Conservation (phyloP, 345 rosid genomes). For the Ceriops zippeliana region DNA sequence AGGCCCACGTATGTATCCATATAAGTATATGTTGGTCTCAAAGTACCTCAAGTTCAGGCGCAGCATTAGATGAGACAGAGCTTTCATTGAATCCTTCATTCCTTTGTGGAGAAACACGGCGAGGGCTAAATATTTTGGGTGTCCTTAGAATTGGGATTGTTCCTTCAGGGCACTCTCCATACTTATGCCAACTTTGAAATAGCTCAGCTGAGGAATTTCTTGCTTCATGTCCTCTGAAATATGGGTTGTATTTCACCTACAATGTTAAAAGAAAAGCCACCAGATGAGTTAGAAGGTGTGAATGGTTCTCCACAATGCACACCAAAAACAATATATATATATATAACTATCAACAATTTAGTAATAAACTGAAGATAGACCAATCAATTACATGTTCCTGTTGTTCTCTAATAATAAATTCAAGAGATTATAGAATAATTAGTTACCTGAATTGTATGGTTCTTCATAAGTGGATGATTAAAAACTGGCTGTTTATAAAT, state of each 20-base stretch:
- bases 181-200: too few species aligned
- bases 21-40: not conserved
- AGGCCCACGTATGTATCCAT: not conserved
- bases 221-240: not conserved
- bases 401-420: too few species aligned
- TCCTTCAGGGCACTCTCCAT: too few species aligned
- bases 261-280: not conserved
- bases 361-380: too few species aligned
- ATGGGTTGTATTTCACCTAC: too few species aligned
- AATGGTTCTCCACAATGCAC: too few species aligned
- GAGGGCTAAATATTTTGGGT: not conserved
- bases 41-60: slow-evolving; percentile 16
- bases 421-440: too few species aligned
- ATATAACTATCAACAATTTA: too few species aligned
- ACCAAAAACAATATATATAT: too few species aligned
- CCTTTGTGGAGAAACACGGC: not conserved
- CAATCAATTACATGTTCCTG: too few species aligned
- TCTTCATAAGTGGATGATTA: slow-evolving; percentile 26
- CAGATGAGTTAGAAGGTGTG: not conserved
- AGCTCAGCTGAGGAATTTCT: too few species aligned
- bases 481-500: slow-evolving; percentile 32
- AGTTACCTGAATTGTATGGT: slow-evolving; percentile 22
- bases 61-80: not conserved
- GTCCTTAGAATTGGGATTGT: too few species aligned
- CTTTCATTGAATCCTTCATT: not conserved